Evolutionary conservation across 148 eudicot genomes (phyloP), one percentile per base, ranked within the genome.

Genomic region (Vaccinium corymbosum): DNA sequence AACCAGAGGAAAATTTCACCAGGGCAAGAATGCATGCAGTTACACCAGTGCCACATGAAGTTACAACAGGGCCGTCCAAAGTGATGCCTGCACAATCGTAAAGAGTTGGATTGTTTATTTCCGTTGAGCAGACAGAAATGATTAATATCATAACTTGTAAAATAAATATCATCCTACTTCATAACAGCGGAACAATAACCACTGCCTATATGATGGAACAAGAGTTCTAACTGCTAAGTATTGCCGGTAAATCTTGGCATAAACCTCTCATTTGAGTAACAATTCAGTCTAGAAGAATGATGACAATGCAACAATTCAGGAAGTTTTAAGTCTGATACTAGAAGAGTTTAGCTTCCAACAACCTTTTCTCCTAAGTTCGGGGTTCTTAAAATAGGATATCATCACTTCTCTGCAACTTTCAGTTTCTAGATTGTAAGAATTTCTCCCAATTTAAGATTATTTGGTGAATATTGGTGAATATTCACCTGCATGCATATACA

Each of bases 21-120:
- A 97, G 80, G 73, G 95, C 94, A 73, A 97, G 93, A 83, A 97
- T 88, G 87, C 98, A 92, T 64, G 98, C 99, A 62, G 99, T 97
- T 49, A 97, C 97, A 78, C 99, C 99, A 42, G 99, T 94, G 74
- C 98, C 99, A 86, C 99, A 97, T 2, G 99, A 97, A 55, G 95
- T 83, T 55, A 90, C 88, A 80, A 92, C 62, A 46, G 99, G 95
- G 82, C 81, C 84, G 46, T 92, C 99, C 89, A 93, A 80, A 46
- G 94, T 81, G 82, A 97, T 91, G 80, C 95, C 99, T 97, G 92
- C 84, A 87, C 42, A 79, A 59, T 42, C 2, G 50, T 22, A 38
- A 59, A 52, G 19, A 57, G 46, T 64, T 11, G 22, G 15, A 76
- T 42, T 42, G 10, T 42, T 15, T 51, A 27, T 76, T 6, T 84